Evolutionary conservation across 768 basidiomycete genomes (phyloP).

Genomic region (Russula sp.): DNA sequence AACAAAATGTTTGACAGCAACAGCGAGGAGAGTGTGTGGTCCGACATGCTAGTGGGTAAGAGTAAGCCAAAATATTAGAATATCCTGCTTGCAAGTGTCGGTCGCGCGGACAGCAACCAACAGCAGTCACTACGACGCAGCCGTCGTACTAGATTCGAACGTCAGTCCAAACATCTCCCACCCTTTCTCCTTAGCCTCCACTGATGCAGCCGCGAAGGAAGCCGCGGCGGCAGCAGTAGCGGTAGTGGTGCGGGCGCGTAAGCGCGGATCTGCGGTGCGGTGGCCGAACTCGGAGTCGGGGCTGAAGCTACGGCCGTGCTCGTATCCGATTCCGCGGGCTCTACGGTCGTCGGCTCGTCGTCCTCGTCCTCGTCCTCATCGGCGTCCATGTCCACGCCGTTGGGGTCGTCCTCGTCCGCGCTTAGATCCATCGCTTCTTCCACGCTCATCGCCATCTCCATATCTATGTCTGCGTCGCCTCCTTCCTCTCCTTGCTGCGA

Average conservation of each 20-base stretch:
- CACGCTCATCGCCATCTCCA: slow-evolving; percentile 32
- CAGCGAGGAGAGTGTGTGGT: background rate
- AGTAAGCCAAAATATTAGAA: background rate
- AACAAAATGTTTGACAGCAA: background rate
- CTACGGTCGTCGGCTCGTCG: slow-evolving; percentile 27
- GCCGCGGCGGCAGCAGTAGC: background rate
- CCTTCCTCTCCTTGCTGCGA: slow-evolving; percentile 22
- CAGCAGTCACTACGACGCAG: background rate
- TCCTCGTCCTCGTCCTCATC: slow-evolving; percentile 30
- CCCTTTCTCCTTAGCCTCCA: slow-evolving; percentile 34
- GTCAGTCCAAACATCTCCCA: slow-evolving; percentile 33
- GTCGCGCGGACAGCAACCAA: background rate
- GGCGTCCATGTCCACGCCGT: slow-evolving; percentile 4
- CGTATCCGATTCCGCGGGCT: slow-evolving; percentile 29
- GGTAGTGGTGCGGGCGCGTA: slow-evolving; percentile 13
- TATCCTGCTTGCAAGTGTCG: background rate
- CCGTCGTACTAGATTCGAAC: slow-evolving; percentile 2
- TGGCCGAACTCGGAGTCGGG: background rate
- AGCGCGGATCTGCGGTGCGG: slow-evolving; percentile 20
- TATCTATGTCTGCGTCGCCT: slow-evolving; percentile 33
- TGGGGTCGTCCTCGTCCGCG: slow-evolving; percentile 24
- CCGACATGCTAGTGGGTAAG: background rate
- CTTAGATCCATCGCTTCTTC: slow-evolving; percentile 35
- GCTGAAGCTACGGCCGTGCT: slow-evolving; percentile 11
- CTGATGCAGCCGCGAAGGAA: background rate